Evolutionary conservation across 345 rosid species (phyloP).

Genomic region (Hirschfeldia incana): DNA sequence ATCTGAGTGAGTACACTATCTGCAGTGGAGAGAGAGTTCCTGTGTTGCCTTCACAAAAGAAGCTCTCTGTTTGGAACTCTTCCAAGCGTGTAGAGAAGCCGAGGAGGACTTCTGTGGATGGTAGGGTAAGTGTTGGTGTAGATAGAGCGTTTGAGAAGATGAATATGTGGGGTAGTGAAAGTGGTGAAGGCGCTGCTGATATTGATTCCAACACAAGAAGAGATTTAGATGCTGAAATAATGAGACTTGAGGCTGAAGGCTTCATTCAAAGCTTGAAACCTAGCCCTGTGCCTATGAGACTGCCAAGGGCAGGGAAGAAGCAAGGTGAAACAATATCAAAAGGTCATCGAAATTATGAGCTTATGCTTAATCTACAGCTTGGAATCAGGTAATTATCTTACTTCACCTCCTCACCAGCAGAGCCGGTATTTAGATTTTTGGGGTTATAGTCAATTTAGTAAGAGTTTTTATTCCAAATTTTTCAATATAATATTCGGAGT

Average conservation of each 20-base stretch:
- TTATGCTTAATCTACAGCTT: constrained; percentile 88
- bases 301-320: constrained; percentile 59
- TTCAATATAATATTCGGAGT: too few relatives aligned
- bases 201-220: constrained; percentile 33
- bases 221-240: constrained; percentile 49
- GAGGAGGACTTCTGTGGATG: constrained; percentile 73
- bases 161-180: constrained; percentile 64
- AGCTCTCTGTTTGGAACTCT: constrained; percentile 69
- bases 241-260: constrained; percentile 48
- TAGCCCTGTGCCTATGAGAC: constrained; percentile 49
- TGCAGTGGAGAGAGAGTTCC: constrained; percentile 67
- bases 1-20: constrained; percentile 41
- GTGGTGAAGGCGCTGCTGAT: constrained; percentile 41
- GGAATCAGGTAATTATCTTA: constrained; percentile 53
- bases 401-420: background rate
- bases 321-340: constrained; percentile 86
- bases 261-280: constrained; percentile 34
- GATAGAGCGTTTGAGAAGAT: constrained; percentile 72
- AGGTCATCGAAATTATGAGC: constrained; percentile 86
- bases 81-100: constrained; percentile 60
- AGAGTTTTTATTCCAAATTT: too few relatives aligned
- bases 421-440: too few relatives aligned
- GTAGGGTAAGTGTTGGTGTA: constrained; percentile 74
- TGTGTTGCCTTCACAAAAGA: constrained; percentile 83
- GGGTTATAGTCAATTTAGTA: too few relatives aligned